Conservation (phyloP, 257 asterid genomes). For the Gynochthodes officinalis region DNA sequence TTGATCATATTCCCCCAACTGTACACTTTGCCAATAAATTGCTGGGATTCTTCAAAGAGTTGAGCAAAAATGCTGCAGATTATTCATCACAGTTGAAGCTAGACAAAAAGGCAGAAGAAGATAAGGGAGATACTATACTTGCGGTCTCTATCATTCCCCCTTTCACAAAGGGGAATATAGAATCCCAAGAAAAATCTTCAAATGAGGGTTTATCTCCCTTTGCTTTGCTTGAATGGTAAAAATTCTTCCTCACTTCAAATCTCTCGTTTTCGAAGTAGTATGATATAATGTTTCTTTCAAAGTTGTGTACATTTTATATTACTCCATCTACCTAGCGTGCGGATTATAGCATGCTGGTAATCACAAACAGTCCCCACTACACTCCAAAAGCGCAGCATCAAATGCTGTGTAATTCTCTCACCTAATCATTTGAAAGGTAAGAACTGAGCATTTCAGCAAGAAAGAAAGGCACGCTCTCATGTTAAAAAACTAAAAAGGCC, state of each 20-base stretch:
- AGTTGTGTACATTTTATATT: not conserved
- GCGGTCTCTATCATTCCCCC: slow-evolving; percentile 4
- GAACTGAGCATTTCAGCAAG: slow-evolving; percentile 24
- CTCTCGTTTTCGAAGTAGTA: not conserved
- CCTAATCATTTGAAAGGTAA: slow-evolving; percentile 34
- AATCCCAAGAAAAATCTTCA: not conserved
- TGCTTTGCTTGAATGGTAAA: slow-evolving; percentile 1
- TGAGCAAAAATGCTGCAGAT: too few relatives aligned
- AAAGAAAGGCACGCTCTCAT: slow-evolving; percentile 37
- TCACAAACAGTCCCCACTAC: slow-evolving; percentile 21
- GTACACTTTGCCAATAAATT: too few relatives aligned
- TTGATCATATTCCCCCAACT: too few relatives aligned
- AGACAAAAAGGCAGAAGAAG: not conserved
- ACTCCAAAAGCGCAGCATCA: not conserved
- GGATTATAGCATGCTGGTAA: slow-evolving; percentile 11
- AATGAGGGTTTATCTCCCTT: not conserved
- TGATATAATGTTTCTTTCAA: not conserved
- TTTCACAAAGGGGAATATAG: not conserved
- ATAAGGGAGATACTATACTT: not conserved
- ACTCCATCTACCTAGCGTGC: slow-evolving; percentile 12
- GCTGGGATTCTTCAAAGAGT: too few relatives aligned
- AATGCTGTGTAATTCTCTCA: slow-evolving; percentile 12
- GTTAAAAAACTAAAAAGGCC: slow-evolving; percentile 12
- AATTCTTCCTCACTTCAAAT: not conserved
- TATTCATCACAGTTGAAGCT: not conserved